Evolutionary conservation across 2,329 filamentous ascomycete species (phyloP).

Genomic region (Lecanicillium sp.): DNA sequence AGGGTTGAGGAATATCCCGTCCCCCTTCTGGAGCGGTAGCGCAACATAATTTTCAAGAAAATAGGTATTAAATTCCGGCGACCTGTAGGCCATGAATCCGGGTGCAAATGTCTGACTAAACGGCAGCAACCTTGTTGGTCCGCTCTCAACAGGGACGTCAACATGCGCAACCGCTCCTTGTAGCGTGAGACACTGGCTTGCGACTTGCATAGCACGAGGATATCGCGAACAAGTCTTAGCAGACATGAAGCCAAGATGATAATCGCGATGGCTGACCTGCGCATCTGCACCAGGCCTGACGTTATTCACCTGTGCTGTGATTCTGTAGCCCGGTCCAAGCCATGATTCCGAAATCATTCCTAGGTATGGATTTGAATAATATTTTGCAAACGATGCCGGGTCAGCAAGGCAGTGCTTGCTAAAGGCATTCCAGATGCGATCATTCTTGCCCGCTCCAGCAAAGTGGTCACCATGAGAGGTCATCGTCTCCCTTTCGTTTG

Average conservation of each 20-base stretch:
- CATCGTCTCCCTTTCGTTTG: slow-evolving; percentile 25
- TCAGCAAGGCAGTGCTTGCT: slow-evolving; percentile 48
- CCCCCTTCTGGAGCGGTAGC: slow-evolving; percentile 43
- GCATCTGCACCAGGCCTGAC: slow-evolving; percentile 49
- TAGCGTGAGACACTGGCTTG: slow-evolving; percentile 49
- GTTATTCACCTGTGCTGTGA: slow-evolving; percentile 56
- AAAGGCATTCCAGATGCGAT: slow-evolving; percentile 59
- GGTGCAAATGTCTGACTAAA: slow-evolving; percentile 49
- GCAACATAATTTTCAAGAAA: slow-evolving; percentile 45
- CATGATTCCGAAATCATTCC: slow-evolving; percentile 42
- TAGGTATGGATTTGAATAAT: slow-evolving; percentile 55
- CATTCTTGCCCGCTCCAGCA: slow-evolving; percentile 44
- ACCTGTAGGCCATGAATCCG: slow-evolving; percentile 51
- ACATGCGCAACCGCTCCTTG: slow-evolving; percentile 56
- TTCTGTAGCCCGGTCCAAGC: slow-evolving; percentile 50
- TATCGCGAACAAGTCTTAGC: slow-evolving; percentile 34
- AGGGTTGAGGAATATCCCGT: slow-evolving; percentile 57
- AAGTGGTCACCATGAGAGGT: slow-evolving; percentile 51
- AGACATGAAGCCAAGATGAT: slow-evolving; percentile 56
- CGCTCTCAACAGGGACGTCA: slow-evolving; percentile 49
- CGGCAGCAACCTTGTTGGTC: slow-evolving; percentile 52
- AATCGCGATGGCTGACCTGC: slow-evolving; percentile 53
- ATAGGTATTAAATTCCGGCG: slow-evolving; percentile 41
- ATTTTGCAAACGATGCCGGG: slow-evolving; percentile 42
- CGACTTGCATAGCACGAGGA: slow-evolving; percentile 43